Base-by-base conservation (phyloP, 2,329 filamentous ascomycete genomes). In the Cyclaneusma minus region DNA sequence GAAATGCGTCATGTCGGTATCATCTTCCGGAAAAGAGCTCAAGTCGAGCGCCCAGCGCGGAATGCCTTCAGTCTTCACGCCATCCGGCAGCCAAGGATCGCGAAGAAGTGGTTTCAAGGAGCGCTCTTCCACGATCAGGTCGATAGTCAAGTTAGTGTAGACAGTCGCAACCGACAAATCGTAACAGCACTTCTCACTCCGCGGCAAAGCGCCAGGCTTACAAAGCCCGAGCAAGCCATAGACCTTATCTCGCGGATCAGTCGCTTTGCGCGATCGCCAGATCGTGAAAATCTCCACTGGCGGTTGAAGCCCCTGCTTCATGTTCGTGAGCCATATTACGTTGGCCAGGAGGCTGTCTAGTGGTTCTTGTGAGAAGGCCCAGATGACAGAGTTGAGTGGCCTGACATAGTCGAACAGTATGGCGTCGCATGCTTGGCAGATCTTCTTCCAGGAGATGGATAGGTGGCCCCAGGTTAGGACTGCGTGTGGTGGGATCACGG, bases 151-250 rank as follows among this genome's bases (percentile, higher is more conserved):
- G 5, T n/a, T 17, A 16, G 3, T 19, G 24, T 28, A 31, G 5
- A 31, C 16, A 7, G 12, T 15, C 14, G 14, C 24, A 7, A 19
- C 9, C 10, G 13, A 14, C 12, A 31, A 7, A 6, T 24, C 16
- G 14, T 31, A 31, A 13, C 20, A 13, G 25, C 29, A 31, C 4
- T 24, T 27, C 6, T 13, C 21, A 13, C 27, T 14, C 3, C 29
- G 18, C 12, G 29, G 15, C n/a, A 31, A 21, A 7, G 25, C n/a
- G 4, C 10, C 15, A n/a, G 7, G 13, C n/a, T 18, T 10, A 16
- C 22, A 24, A 21, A 38, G 34, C 4, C 35, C 31, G 9, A 30
- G 24, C 21, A 35, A 30, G 3, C 34, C 31, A 21, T 30, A 38
- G 14, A 37, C 20, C 21, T 29, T 31, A 22, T 35, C 32, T 19